Conservation (phyloP, 23 red algal genomes). For the Gracilaria domingensis region DNA sequence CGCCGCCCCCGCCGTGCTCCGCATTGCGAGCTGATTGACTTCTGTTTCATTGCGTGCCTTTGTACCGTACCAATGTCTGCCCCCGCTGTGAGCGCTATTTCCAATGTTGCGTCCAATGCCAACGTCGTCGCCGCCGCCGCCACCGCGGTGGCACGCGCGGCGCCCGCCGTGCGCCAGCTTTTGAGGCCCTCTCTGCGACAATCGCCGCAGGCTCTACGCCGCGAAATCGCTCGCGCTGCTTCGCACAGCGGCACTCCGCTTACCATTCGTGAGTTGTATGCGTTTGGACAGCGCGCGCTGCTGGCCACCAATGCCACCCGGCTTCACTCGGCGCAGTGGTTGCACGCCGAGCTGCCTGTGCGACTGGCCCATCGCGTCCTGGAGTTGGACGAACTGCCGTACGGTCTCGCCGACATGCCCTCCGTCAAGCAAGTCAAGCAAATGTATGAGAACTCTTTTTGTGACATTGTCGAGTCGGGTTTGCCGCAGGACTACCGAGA, state of each 20-base stretch:
- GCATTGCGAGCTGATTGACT: not conserved
- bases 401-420: slow-evolving; percentile 91
- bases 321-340: slow-evolving; percentile 80
- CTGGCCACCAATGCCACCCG: slow-evolving; percentile 28
- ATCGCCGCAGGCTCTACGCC: slow-evolving; percentile 6
- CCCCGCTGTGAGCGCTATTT: not conserved
- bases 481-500: slow-evolving; percentile 62
- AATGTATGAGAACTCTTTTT: slow-evolving; percentile 91
- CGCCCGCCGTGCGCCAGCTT: slow-evolving; percentile 16
- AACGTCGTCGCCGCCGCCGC: slow-evolving; percentile 12
- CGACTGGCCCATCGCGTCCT: slow-evolving; percentile 90
- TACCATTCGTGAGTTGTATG: slow-evolving; percentile 82
- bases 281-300: slow-evolving; percentile 79
- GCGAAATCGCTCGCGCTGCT: slow-evolving; percentile 38
- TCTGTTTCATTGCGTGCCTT: too few species aligned
- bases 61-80: not conserved
- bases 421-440: slow-evolving; percentile 80
- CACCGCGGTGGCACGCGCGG: not conserved
- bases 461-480: slow-evolving; percentile 73
- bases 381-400: slow-evolving; percentile 87
- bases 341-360: slow-evolving; percentile 90
- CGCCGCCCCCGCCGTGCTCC: not conserved
- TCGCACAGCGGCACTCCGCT: slow-evolving; percentile 71
- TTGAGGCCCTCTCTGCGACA: slow-evolving; percentile 4
- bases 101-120: not conserved